Evolutionary conservation across 2,329 filamentous ascomycete species (phyloP).

Genomic region (Plenodomus tracheiphilus): DNA sequence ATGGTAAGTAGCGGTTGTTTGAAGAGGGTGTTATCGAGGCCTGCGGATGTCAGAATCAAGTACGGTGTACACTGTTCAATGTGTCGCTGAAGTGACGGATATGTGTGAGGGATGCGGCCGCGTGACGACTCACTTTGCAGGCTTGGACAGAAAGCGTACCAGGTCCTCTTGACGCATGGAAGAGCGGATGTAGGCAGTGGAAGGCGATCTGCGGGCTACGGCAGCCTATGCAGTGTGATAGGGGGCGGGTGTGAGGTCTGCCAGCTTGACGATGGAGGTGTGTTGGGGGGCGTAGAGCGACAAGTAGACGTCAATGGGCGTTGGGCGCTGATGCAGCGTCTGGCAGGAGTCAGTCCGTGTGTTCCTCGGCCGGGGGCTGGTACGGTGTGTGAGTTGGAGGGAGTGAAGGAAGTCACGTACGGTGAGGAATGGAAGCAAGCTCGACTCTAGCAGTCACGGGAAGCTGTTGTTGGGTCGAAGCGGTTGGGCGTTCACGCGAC

Average conservation of each 20-base stretch:
- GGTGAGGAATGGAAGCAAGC: not conserved
- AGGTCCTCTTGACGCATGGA: constrained; percentile 93
- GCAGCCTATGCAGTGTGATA: constrained; percentile 41
- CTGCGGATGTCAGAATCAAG: constrained; percentile 43
- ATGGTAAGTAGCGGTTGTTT: constrained; percentile 35
- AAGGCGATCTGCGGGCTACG: constrained; percentile 39
- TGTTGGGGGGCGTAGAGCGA: constrained; percentile 7
- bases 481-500: constrained; percentile 17
- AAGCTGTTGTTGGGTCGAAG: not conserved
- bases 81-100: not conserved
- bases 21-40: constrained; percentile 68
- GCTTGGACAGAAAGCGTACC: constrained; percentile 90
- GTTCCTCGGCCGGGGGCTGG: not conserved
- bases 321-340: constrained; percentile 22
- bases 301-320: constrained; percentile 16
- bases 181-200: constrained; percentile 29
- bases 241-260: constrained; percentile 22
- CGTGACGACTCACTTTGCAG: constrained; percentile 73
- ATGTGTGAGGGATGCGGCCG: constrained; percentile 5
- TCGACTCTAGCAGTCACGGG: not conserved
- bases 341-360: not conserved
- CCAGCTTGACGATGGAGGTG: constrained; percentile 38
- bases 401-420: constrained; percentile 7
- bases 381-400: not conserved
- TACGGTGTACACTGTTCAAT: not conserved